Evolutionary conservation across 306 rosid genomes (phyloP).

Genomic region (Fagus sylvatica): DNA sequence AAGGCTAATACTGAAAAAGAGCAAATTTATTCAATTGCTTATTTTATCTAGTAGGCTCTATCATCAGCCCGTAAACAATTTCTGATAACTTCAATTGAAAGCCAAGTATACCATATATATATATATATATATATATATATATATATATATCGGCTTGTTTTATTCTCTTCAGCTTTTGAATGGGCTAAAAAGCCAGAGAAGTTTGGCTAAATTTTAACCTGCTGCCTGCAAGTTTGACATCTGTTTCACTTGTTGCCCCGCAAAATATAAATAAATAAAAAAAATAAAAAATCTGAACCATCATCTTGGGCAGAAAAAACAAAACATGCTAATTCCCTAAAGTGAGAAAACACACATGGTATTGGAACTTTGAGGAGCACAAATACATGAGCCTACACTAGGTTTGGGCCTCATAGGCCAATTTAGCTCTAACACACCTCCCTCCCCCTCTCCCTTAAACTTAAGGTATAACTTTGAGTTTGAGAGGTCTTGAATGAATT

Average conservation of each 20-base stretch:
- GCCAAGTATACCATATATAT: background rate
- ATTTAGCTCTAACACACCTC: too few relatives aligned
- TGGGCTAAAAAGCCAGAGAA: background rate
- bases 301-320: background rate
- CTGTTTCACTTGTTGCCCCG: background rate
- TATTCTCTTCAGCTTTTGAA: background rate
- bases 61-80: too few relatives aligned
- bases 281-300: background rate
- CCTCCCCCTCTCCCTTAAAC: too few relatives aligned
- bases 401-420: too few relatives aligned
- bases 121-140: too few relatives aligned
- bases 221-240: background rate
- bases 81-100: background rate
- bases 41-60: too few relatives aligned
- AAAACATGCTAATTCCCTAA: background rate
- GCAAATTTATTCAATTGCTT: too few relatives aligned
- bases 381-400: too few relatives aligned
- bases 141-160: background rate
- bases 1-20: background rate
- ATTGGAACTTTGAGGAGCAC: background rate
- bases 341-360: background rate
- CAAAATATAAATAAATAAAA: background rate
- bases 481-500: too few relatives aligned
- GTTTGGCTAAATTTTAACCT: background rate
- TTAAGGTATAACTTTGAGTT: too few relatives aligned